Conservation (phyloP, 345 rosid genomes). For the Arabidopsis thaliana region DNA sequence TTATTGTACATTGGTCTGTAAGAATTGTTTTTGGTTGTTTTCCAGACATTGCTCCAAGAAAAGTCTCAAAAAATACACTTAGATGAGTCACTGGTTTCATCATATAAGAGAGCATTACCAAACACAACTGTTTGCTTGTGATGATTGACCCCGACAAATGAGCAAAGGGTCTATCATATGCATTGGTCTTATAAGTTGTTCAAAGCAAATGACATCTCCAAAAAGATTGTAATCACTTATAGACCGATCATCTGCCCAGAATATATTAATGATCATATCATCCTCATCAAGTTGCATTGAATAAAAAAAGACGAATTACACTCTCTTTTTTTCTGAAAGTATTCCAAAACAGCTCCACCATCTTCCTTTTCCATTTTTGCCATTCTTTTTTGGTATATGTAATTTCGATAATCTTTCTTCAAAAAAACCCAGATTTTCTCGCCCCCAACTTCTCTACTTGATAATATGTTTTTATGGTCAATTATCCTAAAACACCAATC, state of each 20-base stretch:
- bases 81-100: background rate
- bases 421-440: slow-evolving; percentile 5
- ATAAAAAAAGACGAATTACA: background rate
- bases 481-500: no score
- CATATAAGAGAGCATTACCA: background rate
- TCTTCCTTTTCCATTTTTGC: background rate
- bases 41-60: slow-evolving; percentile 20
- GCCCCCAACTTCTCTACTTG: slow-evolving; percentile 6
- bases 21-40: slow-evolving; percentile 11
- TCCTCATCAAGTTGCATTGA: background rate
- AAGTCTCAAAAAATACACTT: background rate
- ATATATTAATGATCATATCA: background rate
- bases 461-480: no score
- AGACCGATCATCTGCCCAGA: background rate
- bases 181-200: background rate
- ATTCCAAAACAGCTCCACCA: background rate
- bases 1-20: background rate
- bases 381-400: background rate
- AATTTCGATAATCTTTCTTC: background rate
- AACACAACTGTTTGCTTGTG: background rate
- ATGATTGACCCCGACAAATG: background rate
- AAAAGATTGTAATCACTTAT: background rate
- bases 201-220: background rate
- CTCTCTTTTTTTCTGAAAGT: background rate
- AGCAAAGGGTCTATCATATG: background rate